Base-by-base conservation (phyloP, 2,329 filamentous ascomycete species). In the Seiridium unicorne region DNA sequence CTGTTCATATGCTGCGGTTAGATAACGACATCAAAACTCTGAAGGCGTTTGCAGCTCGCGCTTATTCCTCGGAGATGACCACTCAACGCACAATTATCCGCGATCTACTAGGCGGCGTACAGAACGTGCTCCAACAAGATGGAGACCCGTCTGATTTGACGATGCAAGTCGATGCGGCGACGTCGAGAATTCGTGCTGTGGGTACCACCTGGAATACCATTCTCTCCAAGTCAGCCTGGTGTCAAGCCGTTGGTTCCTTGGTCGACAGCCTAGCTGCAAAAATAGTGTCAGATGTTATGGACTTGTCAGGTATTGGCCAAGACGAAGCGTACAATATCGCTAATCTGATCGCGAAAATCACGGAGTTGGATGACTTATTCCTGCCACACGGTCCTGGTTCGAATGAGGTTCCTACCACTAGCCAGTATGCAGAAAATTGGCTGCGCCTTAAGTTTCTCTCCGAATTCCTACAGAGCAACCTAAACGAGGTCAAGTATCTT, bases 381-480 rank as follows among this genome's bases (percentile, higher is more conserved):
- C 70, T 84, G 1, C 81, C 82, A 0, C 64, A 66, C 1, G 66
- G 59, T 11, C 63, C 67, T 2, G 65, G 60, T 5, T 70, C 69
- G 31, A 76, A 77, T 4, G 78, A 80, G 40, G 72, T 85, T 1
- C 83, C 85, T 3, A 72, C 78, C 3, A 88, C 86, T 40, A 79
- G 84, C 3, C 84, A 88, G 67, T 88, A 87, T 63, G 84, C 85
- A 3, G 77, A 80, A 3, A 81, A 79, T 54, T 89, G 87, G 87
- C 76, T 89, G 60, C 80, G 86, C 54, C 78, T 89, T 61, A 85
- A 88, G 72, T 89, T 84, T 65, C 76, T 89, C 18, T 83, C 82
- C 63, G 84, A 89, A 70, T 82, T 89, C 35, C 75, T 89, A 64
- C 86, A 89, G 75, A 88, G 85, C 65, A 88, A 89, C 67, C 75